Percentiles rank a stretch among this genome's conserved stretches.
Conservation (phyloP, 2,329 filamentous ascomycete genomes). For the Lojkania enalia region DNA sequence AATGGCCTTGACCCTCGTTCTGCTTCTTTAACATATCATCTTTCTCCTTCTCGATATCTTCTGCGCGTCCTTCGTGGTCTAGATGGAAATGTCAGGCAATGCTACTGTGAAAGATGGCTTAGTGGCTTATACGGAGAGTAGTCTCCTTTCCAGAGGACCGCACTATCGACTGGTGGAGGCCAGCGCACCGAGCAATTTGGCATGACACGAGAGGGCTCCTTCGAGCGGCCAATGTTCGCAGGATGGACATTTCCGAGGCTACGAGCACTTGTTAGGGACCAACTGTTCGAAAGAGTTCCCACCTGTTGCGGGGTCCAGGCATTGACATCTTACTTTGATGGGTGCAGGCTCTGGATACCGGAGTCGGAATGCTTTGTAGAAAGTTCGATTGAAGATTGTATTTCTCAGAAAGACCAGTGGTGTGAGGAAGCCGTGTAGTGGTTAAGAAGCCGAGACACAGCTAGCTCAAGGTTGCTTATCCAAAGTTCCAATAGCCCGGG, state of each 20-base stretch:
- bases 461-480: too few relatives aligned
- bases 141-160: conserved; percentile 50
- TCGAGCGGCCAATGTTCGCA: conserved; percentile 37
- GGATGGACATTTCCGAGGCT: conserved; percentile 31
- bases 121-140: conserved; percentile 44
- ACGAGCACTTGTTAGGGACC: background rate
- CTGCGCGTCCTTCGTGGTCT: conserved; percentile 38
- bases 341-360: background rate
- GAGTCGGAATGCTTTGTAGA: too few relatives aligned
- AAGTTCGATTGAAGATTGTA: background rate
- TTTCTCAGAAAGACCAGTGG: background rate
- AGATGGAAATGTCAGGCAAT: background rate
- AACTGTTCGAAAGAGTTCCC: too few relatives aligned
- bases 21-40: conserved; percentile 49
- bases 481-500: background rate
- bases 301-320: too few relatives aligned
- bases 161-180: conserved; percentile 45
- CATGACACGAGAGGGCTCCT: conserved; percentile 29
- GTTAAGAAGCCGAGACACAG: background rate
- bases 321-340: background rate
- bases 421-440: background rate
- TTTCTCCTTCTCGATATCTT: conserved; percentile 50
- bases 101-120: background rate
- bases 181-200: conserved; percentile 37
- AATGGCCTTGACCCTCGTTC: conserved; percentile 48